Percentiles rank a stretch among this genome's conserved stretches.
Conservation (phyloP, 2,329 filamentous ascomycete species). For the Akanthomyces lecanii region DNA sequence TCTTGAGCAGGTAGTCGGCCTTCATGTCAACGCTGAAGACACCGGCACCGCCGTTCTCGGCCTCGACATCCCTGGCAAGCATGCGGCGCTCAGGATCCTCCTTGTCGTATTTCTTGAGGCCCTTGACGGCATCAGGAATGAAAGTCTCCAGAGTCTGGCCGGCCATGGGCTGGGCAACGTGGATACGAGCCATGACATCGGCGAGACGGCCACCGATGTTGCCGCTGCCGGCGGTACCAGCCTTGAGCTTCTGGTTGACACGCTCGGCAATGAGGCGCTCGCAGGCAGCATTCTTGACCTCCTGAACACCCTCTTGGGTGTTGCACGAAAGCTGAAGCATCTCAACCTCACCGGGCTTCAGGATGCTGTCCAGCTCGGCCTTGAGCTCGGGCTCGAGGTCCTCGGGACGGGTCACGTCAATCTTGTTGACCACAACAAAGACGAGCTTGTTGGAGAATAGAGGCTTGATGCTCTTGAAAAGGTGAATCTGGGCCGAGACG, state of each 20-base stretch:
- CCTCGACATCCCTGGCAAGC: slow-evolving; percentile 83
- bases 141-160: slow-evolving; percentile 75
- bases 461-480: slow-evolving; percentile 95
- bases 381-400: slow-evolving; percentile 78
- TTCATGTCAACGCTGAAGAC: slow-evolving; percentile 94
- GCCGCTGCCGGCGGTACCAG: slow-evolving; percentile 73
- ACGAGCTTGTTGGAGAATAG: slow-evolving; percentile 97
- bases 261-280: slow-evolving; percentile 89
- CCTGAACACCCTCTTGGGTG: slow-evolving; percentile 88
- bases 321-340: slow-evolving; percentile 91
- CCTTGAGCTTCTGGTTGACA: slow-evolving; percentile 94
- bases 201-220: slow-evolving; percentile 75
- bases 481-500: slow-evolving; percentile 83
- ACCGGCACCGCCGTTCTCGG: slow-evolving; percentile 88
- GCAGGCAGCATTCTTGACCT: slow-evolving; percentile 92
- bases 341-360: slow-evolving; percentile 87
- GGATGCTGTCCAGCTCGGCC: slow-evolving; percentile 70
- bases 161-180: slow-evolving; percentile 90
- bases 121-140: slow-evolving; percentile 80
- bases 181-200: slow-evolving; percentile 89
- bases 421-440: slow-evolving; percentile 97
- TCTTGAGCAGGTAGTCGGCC: slow-evolving; percentile 79
- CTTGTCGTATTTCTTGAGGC: slow-evolving; percentile 84
- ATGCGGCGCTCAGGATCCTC: slow-evolving; percentile 76
- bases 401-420: slow-evolving; percentile 83